These are phyloP conservation scores for Dactylonectria macrodidyma DNA, from an alignment of 2,329 filamentous ascomycete species.

Conservation along the genomic window DNA sequence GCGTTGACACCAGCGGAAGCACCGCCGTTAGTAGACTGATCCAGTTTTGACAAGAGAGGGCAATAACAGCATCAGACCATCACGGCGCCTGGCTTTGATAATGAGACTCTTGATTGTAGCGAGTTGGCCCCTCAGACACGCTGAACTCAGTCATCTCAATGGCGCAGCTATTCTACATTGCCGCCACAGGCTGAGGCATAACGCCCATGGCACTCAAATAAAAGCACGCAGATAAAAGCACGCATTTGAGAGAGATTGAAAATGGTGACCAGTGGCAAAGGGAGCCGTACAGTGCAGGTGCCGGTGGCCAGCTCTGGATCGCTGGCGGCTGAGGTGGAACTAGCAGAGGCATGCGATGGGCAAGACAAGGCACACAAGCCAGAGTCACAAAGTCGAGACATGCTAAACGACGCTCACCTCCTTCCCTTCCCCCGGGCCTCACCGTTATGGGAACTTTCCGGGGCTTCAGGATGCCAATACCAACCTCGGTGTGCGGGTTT, in stretches of 20 bases:
- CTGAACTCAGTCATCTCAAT: background rate
- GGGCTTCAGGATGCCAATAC: background rate
- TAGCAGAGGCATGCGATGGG: conserved; percentile 35
- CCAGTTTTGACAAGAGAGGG: background rate
- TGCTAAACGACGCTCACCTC: conserved; percentile 41
- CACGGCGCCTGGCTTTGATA: background rate
- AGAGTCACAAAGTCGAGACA: conserved; percentile 30
- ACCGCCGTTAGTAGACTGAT: conserved; percentile 5
- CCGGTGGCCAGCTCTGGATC: conserved; percentile 6
- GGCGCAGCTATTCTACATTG: background rate
- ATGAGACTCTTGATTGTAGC: background rate
- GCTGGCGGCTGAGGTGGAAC: conserved; percentile 34
- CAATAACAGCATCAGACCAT: background rate
- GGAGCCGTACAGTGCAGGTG: background rate
- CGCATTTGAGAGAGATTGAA: background rate
- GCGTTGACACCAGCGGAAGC: background rate
- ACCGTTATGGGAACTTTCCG: conserved; percentile 24
- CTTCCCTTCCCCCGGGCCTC: conserved; percentile 3
- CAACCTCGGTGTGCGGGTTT: background rate
- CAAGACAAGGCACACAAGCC: conserved; percentile 33
- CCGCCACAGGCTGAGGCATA: background rate
- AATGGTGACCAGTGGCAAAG: background rate
- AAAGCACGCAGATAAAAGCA: background rate
- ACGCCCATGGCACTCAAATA: background rate
- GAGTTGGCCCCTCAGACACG: background rate